Percentiles rank a stretch among this genome's conserved stretches.
phyloP scores from a whole-genome alignment of 441 rosid species.

The Metrosideros polymorpha region DNA sequence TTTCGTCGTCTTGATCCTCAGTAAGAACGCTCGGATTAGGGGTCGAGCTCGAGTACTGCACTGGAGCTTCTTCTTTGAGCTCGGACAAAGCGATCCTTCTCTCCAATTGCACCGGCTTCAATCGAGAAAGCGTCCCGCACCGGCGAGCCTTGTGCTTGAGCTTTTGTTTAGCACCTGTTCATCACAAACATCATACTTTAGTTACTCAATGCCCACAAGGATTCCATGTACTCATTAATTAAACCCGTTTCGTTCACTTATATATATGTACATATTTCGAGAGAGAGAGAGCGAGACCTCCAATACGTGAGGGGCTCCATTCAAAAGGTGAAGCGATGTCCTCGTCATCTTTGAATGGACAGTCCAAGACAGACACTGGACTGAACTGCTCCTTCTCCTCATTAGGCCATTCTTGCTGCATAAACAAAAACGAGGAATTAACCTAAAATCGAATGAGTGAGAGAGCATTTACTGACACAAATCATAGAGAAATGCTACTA shows the following conservation, averaged over 20 bases:
- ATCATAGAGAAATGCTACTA: neutral
- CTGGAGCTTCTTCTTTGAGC: neutral
- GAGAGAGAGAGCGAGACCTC: conserved; percentile 13
- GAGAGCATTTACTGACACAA: neutral
- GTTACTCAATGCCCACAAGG: neutral
- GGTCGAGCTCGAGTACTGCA: neutral
- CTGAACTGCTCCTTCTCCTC: conserved; percentile 58
- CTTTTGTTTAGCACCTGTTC: conserved; percentile 28
- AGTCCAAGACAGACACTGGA: conserved; percentile 69
- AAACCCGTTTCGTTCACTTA: neutral
- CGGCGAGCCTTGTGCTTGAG: conserved; percentile 12
- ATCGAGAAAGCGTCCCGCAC: conserved; percentile 17
- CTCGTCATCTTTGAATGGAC: conserved; percentile 53
- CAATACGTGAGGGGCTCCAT: conserved; percentile 6
- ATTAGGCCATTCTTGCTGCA: conserved; percentile 32
- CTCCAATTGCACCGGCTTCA: conserved; percentile 41
- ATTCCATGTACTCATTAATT: neutral
- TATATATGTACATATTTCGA: too few species aligned
- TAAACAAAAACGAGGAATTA: neutral
- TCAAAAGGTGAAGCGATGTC: conserved; percentile 25
- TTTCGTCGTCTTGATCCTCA: neutral
- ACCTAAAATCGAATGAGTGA: neutral
- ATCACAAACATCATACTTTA: neutral
- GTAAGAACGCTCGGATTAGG: neutral
- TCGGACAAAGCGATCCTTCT: conserved; percentile 23